Evolutionary conservation across 202 grass and related monocot genomes (phyloP).

Genomic region (Zizania palustris): DNA sequence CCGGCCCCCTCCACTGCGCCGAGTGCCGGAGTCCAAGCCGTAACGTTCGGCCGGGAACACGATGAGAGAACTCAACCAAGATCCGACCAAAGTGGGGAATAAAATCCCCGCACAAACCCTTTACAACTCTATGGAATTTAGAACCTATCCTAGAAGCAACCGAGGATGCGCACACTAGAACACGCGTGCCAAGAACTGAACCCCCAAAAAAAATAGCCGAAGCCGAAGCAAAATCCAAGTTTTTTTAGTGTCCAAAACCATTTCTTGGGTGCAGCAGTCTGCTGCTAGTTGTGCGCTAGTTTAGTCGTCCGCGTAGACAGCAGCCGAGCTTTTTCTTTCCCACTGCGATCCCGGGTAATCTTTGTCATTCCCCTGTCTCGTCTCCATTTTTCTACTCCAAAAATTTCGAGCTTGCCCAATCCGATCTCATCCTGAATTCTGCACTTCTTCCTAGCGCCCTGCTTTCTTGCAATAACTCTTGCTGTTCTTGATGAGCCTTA

Average conservation of each 20-base stretch:
- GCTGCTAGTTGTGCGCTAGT: not conserved
- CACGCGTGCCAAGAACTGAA: constrained; percentile 36
- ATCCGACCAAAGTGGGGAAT: constrained; percentile 31
- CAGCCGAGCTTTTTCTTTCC: not conserved
- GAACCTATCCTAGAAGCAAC: constrained; percentile 19
- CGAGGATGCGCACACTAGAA: not conserved
- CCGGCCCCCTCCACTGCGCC: constrained; percentile 13
- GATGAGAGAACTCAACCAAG: not conserved
- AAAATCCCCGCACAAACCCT: not conserved
- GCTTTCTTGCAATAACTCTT: constrained; percentile 9
- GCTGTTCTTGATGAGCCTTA: constrained; percentile 43
- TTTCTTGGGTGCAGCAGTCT: not conserved
- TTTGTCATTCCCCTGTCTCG: not conserved
- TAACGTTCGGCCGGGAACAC: constrained; percentile 49
- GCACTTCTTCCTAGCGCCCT: not conserved
- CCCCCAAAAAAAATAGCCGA: not conserved
- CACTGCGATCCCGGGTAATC: constrained; percentile 21
- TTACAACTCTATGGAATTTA: constrained; percentile 34
- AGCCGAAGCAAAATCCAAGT: not conserved
- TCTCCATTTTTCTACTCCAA: not conserved
- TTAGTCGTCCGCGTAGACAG: not conserved
- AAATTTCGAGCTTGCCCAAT: constrained; percentile 19
- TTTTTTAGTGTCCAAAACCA: not conserved
- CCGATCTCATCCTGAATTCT: not conserved
- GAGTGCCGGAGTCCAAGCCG: constrained; percentile 38